Evolutionary conservation across 495 filamentous ascomycete species (phyloP), one percentile per base, ranked within the genome.

Genomic region (Penicillium daleae): DNA sequence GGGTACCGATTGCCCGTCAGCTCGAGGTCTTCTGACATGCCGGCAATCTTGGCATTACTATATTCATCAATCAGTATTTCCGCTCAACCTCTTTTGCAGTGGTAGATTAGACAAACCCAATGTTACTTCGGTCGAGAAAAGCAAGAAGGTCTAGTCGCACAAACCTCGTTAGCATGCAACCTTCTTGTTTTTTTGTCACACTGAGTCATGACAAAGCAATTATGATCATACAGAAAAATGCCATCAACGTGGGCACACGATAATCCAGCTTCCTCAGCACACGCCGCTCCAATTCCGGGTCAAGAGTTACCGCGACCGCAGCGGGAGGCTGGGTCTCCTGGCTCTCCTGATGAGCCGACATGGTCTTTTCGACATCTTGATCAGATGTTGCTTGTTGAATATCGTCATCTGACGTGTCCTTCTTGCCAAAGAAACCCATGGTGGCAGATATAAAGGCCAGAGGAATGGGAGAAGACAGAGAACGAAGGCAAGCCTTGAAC

Each of bases 61-160:
- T 22, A 51, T 7, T 1, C n/a, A 19, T 54, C 35, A 37, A 35
- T 60, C 49, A 48, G 6, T 52, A 22, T 13, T 27, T 22, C 21
- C 12, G 21, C 50, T n/a, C 35, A 22, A 7, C 1, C 4, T n/a
- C 6, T 22, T 21, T 42, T 59, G 21, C 15, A 13, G 48, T 21
- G 22, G 27, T 46, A 26, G n/a, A 35, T 15, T 21, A 19, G 6
- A 74, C 76, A 49, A 68, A 83, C 81, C 81, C 87, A 56, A 86
- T 86, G 60, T 91, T 91, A 33, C 86, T 89, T 49, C 89, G 83
- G 66, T 91, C 89, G 12, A 92, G 76, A 60, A 87, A 88, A 6
- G 88, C 76, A 32, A 90, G 76, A 5, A 90, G 69, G 70, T 90
- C 86, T 89, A 65, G 22, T 60, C 17, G 21, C 19, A 37, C 3